Evolutionary conservation across 225 moss, liverwort and hornwort species (phyloP).

Genomic region (Asterella californica): DNA sequence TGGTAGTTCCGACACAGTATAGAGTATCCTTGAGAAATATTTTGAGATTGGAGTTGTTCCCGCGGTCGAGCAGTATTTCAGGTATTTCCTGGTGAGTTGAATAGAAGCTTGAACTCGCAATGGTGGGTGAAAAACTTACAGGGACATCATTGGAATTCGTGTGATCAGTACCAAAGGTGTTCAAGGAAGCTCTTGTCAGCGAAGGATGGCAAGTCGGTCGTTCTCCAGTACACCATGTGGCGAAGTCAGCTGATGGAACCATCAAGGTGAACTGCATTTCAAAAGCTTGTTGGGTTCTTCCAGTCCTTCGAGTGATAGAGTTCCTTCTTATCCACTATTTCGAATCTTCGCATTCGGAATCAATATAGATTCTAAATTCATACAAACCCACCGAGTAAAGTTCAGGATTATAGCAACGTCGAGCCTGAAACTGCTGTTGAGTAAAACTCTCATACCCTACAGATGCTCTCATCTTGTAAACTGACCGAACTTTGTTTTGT

Average conservation of each 20-base stretch:
- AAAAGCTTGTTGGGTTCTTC: neutral
- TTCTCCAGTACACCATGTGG: slow-evolving; percentile 75
- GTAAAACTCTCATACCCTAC: too few relatives aligned
- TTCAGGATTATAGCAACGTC: neutral
- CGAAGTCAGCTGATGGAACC: slow-evolving; percentile 85
- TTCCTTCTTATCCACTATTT: neutral
- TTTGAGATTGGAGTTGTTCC: neutral
- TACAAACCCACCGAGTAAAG: neutral
- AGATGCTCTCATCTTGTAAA: neutral
- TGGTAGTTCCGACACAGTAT: neutral
- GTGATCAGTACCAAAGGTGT: slow-evolving; percentile 83
- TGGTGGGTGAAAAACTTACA: slow-evolving; percentile 42
- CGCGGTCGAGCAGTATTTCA: neutral
- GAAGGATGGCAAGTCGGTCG: slow-evolving; percentile 98
- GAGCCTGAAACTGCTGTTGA: neutral
- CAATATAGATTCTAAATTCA: neutral
- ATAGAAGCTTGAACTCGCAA: slow-evolving; percentile 11
- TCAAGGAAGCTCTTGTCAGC: slow-evolving; percentile 60
- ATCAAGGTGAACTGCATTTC: slow-evolving; percentile 54
- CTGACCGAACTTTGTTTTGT: neutral
- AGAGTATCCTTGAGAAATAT: neutral
- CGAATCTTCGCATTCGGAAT: neutral
- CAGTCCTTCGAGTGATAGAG: neutral
- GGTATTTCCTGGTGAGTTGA: too few relatives aligned
- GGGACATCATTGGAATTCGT: slow-evolving; percentile 35